phyloP scores from a whole-genome alignment of 1,284 basidiomycete species.

The Ustilago loliicola region DNA sequence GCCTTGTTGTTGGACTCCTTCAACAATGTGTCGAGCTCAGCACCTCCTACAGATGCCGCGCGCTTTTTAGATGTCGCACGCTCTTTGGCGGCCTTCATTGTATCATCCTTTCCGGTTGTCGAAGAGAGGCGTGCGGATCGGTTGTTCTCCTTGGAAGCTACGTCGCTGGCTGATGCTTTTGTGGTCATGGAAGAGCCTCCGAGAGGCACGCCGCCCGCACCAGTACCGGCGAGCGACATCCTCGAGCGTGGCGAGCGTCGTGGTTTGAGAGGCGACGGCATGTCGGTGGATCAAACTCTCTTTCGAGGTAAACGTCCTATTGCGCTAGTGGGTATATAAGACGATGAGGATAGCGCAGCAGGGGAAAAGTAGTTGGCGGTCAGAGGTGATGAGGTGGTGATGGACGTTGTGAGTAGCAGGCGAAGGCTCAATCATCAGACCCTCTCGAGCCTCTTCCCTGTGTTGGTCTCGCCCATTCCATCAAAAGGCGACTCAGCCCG shows the following conservation, averaged over 20 bases:
- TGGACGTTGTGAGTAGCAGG: conserved; percentile 6
- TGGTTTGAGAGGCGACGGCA: conserved; percentile 53
- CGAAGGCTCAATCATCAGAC: not conserved
- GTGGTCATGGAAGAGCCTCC: conserved; percentile 53
- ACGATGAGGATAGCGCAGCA: not conserved
- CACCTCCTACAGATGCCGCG: conserved; percentile 46
- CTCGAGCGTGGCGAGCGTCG: conserved; percentile 50
- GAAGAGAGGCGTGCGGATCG: conserved; percentile 35
- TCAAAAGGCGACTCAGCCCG: not conserved
- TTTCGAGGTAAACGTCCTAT: not conserved
- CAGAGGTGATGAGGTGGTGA: conserved; percentile 5
- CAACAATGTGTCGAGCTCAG: conserved; percentile 44
- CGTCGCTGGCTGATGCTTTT: conserved; percentile 21
- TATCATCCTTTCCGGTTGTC: conserved; percentile 33
- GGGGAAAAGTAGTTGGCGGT: not conserved
- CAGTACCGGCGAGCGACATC: conserved; percentile 46
- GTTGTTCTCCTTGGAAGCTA: conserved; percentile 42
- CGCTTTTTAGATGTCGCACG: conserved; percentile 45
- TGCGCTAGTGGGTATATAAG: not conserved
- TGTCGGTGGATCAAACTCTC: conserved; percentile 10
- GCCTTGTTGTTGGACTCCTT: conserved; percentile 40
- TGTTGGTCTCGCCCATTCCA: conserved; percentile 36
- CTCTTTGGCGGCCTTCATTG: conserved; percentile 42
- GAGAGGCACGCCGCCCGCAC: conserved; percentile 43
- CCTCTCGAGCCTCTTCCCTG: conserved; percentile 3